These are phyloP conservation scores for Basipetospora chlamydospora DNA, from an alignment of 2,329 filamentous ascomycete genomes.

Conservation along the genomic window DNA sequence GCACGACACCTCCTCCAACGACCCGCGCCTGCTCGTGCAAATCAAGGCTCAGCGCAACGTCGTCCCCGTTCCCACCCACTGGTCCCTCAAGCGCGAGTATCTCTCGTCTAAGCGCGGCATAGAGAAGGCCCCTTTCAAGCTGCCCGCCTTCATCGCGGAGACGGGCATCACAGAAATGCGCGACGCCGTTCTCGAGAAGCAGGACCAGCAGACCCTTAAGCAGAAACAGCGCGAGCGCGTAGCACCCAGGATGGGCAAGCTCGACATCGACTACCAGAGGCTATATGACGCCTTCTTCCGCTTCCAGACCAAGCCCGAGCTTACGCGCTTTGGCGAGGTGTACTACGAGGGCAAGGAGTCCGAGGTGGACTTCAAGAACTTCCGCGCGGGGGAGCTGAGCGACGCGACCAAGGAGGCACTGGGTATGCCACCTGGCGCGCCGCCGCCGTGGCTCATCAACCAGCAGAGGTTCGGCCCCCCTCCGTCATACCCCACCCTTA, in stretches of 20 bases:
- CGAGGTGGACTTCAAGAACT: slow-evolving; percentile 83
- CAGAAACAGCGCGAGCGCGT: slow-evolving; percentile 93
- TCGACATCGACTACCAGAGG: slow-evolving; percentile 97
- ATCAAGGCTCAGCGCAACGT: slow-evolving; percentile 94
- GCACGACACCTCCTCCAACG: slow-evolving; percentile 85
- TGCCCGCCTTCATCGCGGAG: slow-evolving; percentile 94
- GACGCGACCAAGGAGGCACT: slow-evolving; percentile 84
- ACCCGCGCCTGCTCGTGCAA: slow-evolving; percentile 78
- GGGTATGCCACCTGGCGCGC: slow-evolving; percentile 82
- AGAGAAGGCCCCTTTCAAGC: slow-evolving; percentile 82
- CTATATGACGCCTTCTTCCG: slow-evolving; percentile 97
- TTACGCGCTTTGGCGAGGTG: slow-evolving; percentile 94
- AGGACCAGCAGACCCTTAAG: slow-evolving; percentile 80
- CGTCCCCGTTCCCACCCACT: slow-evolving; percentile 85
- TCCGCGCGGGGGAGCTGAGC: slow-evolving; percentile 78
- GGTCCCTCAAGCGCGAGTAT: slow-evolving; percentile 94
- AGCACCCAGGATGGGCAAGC: slow-evolving; percentile 86
- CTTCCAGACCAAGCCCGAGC: slow-evolving; percentile 87
- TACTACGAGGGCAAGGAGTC: slow-evolving; percentile 99
- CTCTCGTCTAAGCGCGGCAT: slow-evolving; percentile 93
- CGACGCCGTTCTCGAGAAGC: slow-evolving; percentile 89
- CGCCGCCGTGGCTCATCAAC: slow-evolving; percentile 94
- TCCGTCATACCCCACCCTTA: slow-evolving; percentile 87
- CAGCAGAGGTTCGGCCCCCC: slow-evolving; percentile 89
- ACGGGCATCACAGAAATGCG: slow-evolving; percentile 98